Conservation (phyloP, 768 basidiomycete genomes). For the Udeniomyces megalosporus region DNA sequence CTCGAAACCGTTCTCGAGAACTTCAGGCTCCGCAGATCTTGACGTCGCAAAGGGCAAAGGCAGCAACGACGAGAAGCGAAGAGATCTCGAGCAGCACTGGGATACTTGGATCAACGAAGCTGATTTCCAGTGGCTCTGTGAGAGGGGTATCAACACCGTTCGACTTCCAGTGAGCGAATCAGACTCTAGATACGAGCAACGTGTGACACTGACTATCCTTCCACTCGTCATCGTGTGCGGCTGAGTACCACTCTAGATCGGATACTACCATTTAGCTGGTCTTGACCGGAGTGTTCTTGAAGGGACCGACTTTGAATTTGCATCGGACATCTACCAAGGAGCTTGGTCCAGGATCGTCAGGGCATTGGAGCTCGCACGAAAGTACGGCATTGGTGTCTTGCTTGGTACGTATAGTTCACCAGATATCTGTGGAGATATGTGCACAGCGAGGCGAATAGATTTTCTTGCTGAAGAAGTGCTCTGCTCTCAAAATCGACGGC, state of each 20-base stretch:
- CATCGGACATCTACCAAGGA: constrained; percentile 38
- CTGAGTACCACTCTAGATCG: constrained; percentile 31
- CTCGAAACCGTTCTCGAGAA: constrained; percentile 52
- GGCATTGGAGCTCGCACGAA: constrained; percentile 42
- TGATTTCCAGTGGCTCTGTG: constrained; percentile 54
- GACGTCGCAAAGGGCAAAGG: constrained; percentile 37
- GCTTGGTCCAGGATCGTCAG: constrained; percentile 54
- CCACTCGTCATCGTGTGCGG: not conserved
- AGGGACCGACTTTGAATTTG: constrained; percentile 49
- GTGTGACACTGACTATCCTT: not conserved
- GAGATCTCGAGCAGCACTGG: constrained; percentile 52
- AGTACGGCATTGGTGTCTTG: constrained; percentile 59
- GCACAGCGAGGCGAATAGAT: too few species aligned
- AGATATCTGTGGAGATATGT: not conserved
- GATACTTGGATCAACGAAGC: constrained; percentile 64
- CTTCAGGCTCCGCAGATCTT: constrained; percentile 12
- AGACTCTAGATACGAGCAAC: not conserved
- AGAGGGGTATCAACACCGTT: constrained; percentile 44
- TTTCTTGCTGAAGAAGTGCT: constrained; percentile 32
- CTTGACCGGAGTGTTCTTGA: constrained; percentile 52
- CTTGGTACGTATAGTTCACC: constrained; percentile 33
- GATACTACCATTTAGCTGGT: constrained; percentile 66
- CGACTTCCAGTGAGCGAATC: constrained; percentile 45
- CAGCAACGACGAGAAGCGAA: not conserved
- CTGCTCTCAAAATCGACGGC: constrained; percentile 62